phyloP scores from a whole-genome alignment of 2,329 filamentous ascomycete species.

The Chaetomium strumarium region DNA sequence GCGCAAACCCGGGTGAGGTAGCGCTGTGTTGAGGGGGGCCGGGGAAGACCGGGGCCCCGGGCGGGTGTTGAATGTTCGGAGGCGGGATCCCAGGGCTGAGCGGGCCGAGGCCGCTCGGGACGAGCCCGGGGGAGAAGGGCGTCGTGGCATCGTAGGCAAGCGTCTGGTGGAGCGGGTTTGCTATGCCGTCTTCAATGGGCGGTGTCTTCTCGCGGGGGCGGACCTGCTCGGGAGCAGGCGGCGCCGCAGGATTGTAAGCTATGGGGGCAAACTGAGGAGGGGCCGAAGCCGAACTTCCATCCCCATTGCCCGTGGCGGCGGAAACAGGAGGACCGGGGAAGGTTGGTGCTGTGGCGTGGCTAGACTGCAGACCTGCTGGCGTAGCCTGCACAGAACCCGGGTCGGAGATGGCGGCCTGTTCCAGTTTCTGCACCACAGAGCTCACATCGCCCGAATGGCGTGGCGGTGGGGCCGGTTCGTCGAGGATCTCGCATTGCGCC shows the following conservation, averaged over 20 bases:
- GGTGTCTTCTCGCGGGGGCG: constrained; percentile 74
- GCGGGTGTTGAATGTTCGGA: constrained; percentile 34
- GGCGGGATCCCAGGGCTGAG: constrained; percentile 35
- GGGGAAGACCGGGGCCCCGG: constrained; percentile 35
- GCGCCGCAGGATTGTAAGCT: constrained; percentile 74
- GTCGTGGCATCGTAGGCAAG: constrained; percentile 50
- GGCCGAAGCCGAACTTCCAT: constrained; percentile 28
- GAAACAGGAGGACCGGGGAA: constrained; percentile 40
- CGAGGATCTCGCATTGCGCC: constrained; percentile 55
- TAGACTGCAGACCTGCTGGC: constrained; percentile 13
- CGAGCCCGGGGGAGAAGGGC: constrained; percentile 48
- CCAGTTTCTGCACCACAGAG: constrained; percentile 66
- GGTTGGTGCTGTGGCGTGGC: constrained; percentile 26
- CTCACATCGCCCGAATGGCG: constrained; percentile 48
- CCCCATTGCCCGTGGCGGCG: constrained; percentile 24
- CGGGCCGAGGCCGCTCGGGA: constrained; percentile 41
- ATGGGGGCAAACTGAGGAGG: constrained; percentile 53
- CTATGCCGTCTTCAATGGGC: constrained; percentile 61
- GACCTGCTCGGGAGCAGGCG: constrained; percentile 66
- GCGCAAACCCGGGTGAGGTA: constrained; percentile 36
- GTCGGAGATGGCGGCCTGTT: constrained; percentile 62
- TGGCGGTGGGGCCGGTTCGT: constrained; percentile 53
- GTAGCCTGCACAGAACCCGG: constrained; percentile 40
- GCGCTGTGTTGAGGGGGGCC: constrained; percentile 35
- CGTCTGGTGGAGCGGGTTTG: constrained; percentile 53